phyloP scores from a whole-genome alignment of 192 early-diverging fungal species.

The Thamnidium elegans region DNA sequence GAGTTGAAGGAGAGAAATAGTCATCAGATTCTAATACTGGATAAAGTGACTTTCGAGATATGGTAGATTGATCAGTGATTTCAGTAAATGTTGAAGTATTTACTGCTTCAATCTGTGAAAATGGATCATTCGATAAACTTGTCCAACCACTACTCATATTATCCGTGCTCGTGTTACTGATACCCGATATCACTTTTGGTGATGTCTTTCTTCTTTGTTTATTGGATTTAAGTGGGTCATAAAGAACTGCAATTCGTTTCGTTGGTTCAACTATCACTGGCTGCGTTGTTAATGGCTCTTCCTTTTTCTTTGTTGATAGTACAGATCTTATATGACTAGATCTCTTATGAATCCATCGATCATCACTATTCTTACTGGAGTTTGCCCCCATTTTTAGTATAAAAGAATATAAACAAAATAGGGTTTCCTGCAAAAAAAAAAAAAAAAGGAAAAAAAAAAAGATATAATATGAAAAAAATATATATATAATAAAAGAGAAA shows the following conservation, averaged over 20 bases:
- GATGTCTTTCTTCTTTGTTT: conserved; percentile 3
- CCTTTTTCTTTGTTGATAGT: too few relatives aligned
- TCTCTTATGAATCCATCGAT: too few relatives aligned
- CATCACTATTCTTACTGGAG: conserved; percentile 1
- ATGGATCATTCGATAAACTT: conserved; percentile 13
- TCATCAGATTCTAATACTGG: neutral
- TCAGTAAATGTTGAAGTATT: conserved; percentile 15
- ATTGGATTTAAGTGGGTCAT: neutral
- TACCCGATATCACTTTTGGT: neutral
- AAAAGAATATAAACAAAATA: neutral
- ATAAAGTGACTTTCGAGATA: conserved; percentile 1
- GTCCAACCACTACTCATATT: conserved; percentile 17
- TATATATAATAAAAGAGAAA: neutral
- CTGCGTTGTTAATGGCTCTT: too few relatives aligned
- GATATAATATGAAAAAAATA: neutral
- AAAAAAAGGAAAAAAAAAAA: conserved; percentile 8
- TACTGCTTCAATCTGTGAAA: conserved; percentile 14
- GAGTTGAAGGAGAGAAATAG: neutral
- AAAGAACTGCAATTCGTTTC: neutral
- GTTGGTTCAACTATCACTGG: too few relatives aligned
- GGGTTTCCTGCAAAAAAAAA: neutral
- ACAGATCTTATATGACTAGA: too few relatives aligned
- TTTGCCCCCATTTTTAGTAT: conserved; percentile 1
- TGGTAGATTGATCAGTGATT: conserved; percentile 17
- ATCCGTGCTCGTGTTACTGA: conserved; percentile 1